These are phyloP conservation scores for Boeremia lycopersici DNA, from an alignment of 2,329 filamentous ascomycete species.

Conservation along the genomic window DNA sequence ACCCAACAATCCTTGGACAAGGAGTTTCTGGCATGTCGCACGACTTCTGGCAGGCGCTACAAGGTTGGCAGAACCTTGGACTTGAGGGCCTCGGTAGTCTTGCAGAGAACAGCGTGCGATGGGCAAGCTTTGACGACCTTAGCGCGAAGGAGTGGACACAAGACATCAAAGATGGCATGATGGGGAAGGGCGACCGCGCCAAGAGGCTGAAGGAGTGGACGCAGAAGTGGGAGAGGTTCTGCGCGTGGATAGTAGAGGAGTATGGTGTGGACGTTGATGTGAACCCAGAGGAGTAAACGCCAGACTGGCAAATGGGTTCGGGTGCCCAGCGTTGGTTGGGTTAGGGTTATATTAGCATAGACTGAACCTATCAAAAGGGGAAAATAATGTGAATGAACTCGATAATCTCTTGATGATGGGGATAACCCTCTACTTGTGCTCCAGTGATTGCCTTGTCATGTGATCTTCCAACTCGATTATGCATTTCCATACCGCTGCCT, in stretches of 20 bases:
- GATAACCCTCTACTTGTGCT: no score
- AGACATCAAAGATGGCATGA: conserved; percentile 74
- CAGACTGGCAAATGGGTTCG: no score
- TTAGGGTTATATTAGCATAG: no score
- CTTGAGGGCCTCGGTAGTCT: conserved; percentile 83
- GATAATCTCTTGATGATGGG: no score
- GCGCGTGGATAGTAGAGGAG: conserved; percentile 84
- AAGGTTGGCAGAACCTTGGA: conserved; percentile 90
- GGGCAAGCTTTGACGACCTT: conserved; percentile 87
- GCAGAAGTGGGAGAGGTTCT: conserved; percentile 85
- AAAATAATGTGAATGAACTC: no score
- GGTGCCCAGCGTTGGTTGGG: no score
- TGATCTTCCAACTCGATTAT: no score
- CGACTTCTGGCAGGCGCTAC: conserved; percentile 92
- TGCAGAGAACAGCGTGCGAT: conserved; percentile 90
- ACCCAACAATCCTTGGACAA: conserved; percentile 86
- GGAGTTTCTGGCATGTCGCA: conserved; percentile 82
- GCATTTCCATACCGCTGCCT: no score
- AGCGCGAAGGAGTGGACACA: conserved; percentile 71
- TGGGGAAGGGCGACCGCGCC: conserved; percentile 74
- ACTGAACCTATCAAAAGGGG: no score
- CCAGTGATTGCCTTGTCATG: no score
- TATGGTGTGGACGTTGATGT: conserved; percentile 62
- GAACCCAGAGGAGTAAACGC: conserved; percentile 48
- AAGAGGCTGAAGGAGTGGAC: conserved; percentile 78